These are phyloP conservation scores for Bipolaris oryzae DNA, from an alignment of 2,329 filamentous ascomycete genomes.

Conservation along the genomic window DNA sequence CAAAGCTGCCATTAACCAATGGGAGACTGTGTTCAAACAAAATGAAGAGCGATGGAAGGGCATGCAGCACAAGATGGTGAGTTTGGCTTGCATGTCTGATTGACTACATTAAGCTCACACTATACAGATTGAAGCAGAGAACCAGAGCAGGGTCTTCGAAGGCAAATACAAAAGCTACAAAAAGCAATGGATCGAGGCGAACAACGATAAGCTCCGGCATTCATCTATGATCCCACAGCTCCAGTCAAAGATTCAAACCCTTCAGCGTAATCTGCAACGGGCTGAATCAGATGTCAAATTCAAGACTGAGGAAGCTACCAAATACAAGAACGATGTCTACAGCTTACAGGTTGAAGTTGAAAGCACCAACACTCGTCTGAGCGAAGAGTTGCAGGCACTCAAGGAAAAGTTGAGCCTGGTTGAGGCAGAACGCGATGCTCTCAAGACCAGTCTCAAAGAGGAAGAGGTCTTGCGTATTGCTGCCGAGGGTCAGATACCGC, in stretches of 20 bases:
- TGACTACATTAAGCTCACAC: constrained; percentile 2
- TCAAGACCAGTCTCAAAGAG: constrained; percentile 73
- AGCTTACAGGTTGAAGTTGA: constrained; percentile 58
- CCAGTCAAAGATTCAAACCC: constrained; percentile 37
- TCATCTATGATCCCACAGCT: constrained; percentile 34
- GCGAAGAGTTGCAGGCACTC: constrained; percentile 68
- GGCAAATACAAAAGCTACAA: constrained; percentile 36
- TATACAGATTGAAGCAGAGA: constrained; percentile 30
- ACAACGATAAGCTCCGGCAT: constrained; percentile 33
- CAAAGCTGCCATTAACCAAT: constrained; percentile 42
- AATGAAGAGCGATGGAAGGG: constrained; percentile 39
- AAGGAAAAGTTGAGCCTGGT: constrained; percentile 67
- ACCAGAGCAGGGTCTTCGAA: constrained; percentile 31
- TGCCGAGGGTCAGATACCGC: constrained; percentile 71
- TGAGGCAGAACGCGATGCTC: constrained; percentile 75
- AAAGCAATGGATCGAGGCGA: constrained; percentile 30
- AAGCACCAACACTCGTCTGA: constrained; percentile 67
- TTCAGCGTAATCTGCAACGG: constrained; percentile 35
- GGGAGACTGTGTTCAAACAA: constrained; percentile 41
- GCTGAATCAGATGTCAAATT: constrained; percentile 40
- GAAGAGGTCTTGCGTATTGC: constrained; percentile 76
- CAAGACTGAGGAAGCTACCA: constrained; percentile 41
- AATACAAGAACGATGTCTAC: constrained; percentile 52
- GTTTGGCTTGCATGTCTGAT: constrained; percentile 1
- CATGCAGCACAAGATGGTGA: constrained; percentile 34